phyloP scores from a whole-genome alignment of 371 early-diverging fungal genomes.

The Apophysomyces trapeziformis region DNA sequence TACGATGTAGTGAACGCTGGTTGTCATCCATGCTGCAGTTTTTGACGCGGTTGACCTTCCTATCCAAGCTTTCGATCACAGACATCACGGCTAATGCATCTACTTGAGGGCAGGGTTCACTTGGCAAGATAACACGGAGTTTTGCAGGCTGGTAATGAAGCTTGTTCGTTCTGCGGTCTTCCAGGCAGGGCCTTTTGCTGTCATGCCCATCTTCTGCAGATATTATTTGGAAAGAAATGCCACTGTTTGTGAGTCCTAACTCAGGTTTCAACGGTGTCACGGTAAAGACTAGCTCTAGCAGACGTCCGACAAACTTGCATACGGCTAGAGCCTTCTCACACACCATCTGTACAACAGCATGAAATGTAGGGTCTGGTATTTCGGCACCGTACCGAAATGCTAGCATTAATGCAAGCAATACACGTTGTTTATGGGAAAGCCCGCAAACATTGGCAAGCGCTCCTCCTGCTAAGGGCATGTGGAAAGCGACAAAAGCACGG shows the following conservation, averaged over 20 bases:
- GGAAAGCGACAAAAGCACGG: conserved; percentile 51
- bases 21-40: conserved; percentile 29
- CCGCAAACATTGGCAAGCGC: conserved; percentile 51
- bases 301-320: conserved; percentile 32
- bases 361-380: conserved; percentile 29
- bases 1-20: conserved; percentile 2
- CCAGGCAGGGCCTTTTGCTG: neutral
- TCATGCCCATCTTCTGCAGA: neutral
- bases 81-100: conserved; percentile 36
- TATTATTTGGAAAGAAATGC: conserved; percentile 7
- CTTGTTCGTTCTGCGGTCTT: neutral
- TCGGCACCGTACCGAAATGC: conserved; percentile 53
- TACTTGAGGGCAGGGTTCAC: conserved; percentile 18
- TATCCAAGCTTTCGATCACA: conserved; percentile 35
- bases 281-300: conserved; percentile 34
- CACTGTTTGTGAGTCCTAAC: conserved; percentile 22
- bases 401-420: conserved; percentile 50
- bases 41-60: conserved; percentile 33
- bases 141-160: conserved; percentile 10
- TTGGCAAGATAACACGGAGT: conserved; percentile 18
- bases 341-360: conserved; percentile 24
- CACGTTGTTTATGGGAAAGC: conserved; percentile 51
- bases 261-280: conserved; percentile 35
- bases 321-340: conserved; percentile 29
- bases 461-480: conserved; percentile 56